Evolutionary conservation across 306 rosid species (phyloP).

Genomic region (Citrullus colocynthis): DNA sequence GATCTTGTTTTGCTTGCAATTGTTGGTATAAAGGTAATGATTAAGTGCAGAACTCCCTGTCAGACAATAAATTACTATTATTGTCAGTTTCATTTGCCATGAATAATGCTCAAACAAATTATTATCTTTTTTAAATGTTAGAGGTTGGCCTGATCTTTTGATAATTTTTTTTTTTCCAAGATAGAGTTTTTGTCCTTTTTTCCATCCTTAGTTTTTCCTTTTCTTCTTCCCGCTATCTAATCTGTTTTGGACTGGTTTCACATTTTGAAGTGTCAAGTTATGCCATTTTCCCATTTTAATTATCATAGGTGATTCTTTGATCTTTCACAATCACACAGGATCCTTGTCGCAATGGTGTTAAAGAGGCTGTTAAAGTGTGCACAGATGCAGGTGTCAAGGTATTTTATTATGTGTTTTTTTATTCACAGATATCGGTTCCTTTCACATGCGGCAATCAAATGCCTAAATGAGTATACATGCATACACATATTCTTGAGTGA

Average conservation of each 20-base stretch:
- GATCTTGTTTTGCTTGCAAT: constrained; percentile 81
- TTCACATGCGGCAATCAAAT: neutral
- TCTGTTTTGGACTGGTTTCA: neutral
- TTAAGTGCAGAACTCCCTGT: neutral
- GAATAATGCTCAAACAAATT: neutral
- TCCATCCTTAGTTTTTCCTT: neutral
- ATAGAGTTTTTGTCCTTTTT: neutral
- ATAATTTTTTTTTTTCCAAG: neutral
- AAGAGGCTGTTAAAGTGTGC: constrained; percentile 66
- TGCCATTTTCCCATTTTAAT: neutral
- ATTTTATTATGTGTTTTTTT: constrained; percentile 13
- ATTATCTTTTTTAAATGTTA: neutral
- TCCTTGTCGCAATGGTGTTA: constrained; percentile 83
- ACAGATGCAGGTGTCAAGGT: constrained; percentile 92
- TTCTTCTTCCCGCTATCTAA: neutral
- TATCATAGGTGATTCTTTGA: neutral
- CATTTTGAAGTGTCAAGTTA: neutral
- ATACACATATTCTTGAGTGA: neutral
- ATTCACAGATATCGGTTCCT: neutral
- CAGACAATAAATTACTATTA: neutral
- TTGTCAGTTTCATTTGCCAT: neutral
- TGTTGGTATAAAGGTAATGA: constrained; percentile 85
- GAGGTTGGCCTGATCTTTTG: neutral
- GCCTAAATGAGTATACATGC: neutral
- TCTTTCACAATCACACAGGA: constrained; percentile 33